Base-by-base conservation (phyloP, 805 yeast genomes). In the Cyberlindnera euphorbiae region DNA sequence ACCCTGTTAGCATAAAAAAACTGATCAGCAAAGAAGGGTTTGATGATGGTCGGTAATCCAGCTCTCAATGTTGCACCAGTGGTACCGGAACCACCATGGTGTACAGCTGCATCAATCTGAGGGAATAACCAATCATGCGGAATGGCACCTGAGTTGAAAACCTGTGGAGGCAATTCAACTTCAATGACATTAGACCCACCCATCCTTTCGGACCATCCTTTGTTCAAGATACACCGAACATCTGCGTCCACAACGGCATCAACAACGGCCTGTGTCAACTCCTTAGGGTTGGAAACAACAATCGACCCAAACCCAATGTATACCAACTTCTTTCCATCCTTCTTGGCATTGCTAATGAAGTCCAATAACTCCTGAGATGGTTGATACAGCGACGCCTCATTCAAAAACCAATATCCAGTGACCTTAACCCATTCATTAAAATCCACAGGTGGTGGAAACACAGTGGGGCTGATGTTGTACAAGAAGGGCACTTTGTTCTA, bases 41-140 rank as follows among this genome's bases (percentile, higher is more conserved):
- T 90, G 49, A 90, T 77, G 23, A 90, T 72, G 0, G 95, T 87
- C 1, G 97, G 97, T 22, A 83, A 58, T 0, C 97, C 97, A 11
- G 84, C 82, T 43, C 89, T 67, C 36, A 90, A 58, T 2, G 94
- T 73, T 0, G 96, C 96, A 7, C 97, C 97, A 0, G 97, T 90
- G 0, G 97, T 86, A 2, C 97, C 97, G 0, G 95, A 82, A 0
- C 97, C 97, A 26, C 97, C 97, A 56, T 90, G 97, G 56, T 90
- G 97, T 4, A 90, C 96, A 0, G 95, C 95, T 0, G 90, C 96
- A 60, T 90, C 96, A 29, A 90, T 66, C 42, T 75, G 77, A 0
- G 90, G 82, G 60, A 90, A 90, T 25, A 90, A 63, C 97, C 97
- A 90, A 55, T 88, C 96, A 56, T 90, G 97, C 0, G 96, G 96